A percentile compares a stretch with the other conserved stretches of the same genome.
Conservation (phyloP, 768 basidiomycete species). For the Tulasnella sp. region DNA sequence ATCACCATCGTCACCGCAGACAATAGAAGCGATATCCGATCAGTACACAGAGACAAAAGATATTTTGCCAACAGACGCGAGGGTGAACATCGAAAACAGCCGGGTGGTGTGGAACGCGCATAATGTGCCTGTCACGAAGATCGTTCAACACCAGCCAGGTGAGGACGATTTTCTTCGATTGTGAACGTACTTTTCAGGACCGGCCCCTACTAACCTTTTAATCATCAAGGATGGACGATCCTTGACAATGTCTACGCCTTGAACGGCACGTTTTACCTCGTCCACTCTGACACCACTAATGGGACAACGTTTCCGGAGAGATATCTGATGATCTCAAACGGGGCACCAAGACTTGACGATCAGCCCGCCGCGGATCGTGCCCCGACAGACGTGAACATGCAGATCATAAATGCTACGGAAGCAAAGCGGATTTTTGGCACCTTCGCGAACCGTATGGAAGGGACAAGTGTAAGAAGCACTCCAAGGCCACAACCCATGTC, state of each 20-base stretch:
- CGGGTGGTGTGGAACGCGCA: no score
- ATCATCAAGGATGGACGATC: slow-evolving; percentile 69
- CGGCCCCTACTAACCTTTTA: background rate
- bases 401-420: slow-evolving; percentile 46
- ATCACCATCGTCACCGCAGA: no score
- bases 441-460: slow-evolving; percentile 48
- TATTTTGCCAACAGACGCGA: no score
- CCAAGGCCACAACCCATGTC: background rate
- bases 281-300: slow-evolving; percentile 34
- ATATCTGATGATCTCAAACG: slow-evolving; percentile 12
- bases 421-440: slow-evolving; percentile 53
- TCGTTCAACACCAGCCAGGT: slow-evolving; percentile 14
- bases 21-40: no score
- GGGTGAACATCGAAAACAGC: no score
- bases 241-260: slow-evolving; percentile 73
- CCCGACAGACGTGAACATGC: slow-evolving; percentile 54
- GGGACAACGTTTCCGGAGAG: slow-evolving; percentile 35
- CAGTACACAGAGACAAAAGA: no score
- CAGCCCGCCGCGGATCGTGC: slow-evolving; percentile 56
- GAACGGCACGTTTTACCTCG: slow-evolving; percentile 74
- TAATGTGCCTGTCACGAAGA: background rate
- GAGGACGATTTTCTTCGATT: background rate
- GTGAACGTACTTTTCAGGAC: background rate
- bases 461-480: slow-evolving; percentile 50
- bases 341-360: slow-evolving; percentile 40